phyloP scores from a whole-genome alignment of 768 basidiomycete species.

The Xerocomus potaroensis region DNA sequence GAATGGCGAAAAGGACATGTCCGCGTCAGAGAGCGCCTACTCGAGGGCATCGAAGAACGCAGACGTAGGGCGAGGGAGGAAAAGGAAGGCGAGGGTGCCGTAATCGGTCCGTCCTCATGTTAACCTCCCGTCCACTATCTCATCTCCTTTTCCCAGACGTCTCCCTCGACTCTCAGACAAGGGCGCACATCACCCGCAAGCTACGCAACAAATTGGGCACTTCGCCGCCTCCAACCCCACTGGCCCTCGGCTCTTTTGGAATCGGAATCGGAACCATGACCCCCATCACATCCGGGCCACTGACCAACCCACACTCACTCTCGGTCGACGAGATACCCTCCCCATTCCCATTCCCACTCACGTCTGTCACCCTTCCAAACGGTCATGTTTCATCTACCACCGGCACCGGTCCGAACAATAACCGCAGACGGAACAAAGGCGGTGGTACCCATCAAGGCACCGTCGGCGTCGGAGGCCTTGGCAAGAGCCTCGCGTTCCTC shows the following conservation, averaged over 20 bases:
- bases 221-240: slow-evolving; percentile 74
- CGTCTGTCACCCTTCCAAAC: slow-evolving; percentile 44
- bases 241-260: slow-evolving; percentile 36
- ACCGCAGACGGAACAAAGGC: slow-evolving; percentile 46
- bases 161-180: slow-evolving; percentile 68
- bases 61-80: slow-evolving; percentile 76
- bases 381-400: slow-evolving; percentile 31
- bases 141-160: slow-evolving; percentile 47
- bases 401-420: slow-evolving; percentile 39
- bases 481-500: slow-evolving; percentile 64
- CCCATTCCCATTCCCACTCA: slow-evolving; percentile 74
- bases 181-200: slow-evolving; percentile 80
- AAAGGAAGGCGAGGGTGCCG: slow-evolving; percentile 84
- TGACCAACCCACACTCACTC: slow-evolving; percentile 80
- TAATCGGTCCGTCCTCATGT: slow-evolving; percentile 46
- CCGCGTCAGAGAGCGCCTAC: slow-evolving; percentile 66
- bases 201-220: slow-evolving; percentile 76
- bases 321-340: slow-evolving; percentile 85
- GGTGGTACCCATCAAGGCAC: slow-evolving; percentile 52
- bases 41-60: slow-evolving; percentile 84
- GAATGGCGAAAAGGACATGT: slow-evolving; percentile 69
- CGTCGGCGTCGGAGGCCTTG: slow-evolving; percentile 58
- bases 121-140: slow-evolving; percentile 1
- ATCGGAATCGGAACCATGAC: slow-evolving; percentile 40
- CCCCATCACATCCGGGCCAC: slow-evolving; percentile 63